Evolutionary conservation across 2,329 filamentous ascomycete species (phyloP).

Genomic region (Ophiocordyceps sinensis): DNA sequence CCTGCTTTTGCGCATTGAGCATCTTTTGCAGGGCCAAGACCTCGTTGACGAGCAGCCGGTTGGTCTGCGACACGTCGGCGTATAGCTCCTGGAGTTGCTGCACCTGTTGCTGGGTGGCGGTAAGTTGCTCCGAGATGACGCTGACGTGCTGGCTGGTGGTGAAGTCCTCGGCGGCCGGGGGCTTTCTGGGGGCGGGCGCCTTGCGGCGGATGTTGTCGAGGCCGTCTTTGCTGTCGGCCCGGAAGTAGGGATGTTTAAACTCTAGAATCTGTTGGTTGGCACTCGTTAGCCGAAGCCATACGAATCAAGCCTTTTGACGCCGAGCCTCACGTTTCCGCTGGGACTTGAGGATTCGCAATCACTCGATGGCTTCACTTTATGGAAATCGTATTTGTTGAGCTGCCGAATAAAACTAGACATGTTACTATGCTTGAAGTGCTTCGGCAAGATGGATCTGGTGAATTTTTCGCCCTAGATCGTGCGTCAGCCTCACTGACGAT

Average conservation of each 20-base stretch:
- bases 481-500: conserved; percentile 5
- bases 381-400: conserved; percentile 95
- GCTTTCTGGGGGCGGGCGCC: conserved; percentile 78
- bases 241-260: conserved; percentile 95
- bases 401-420: conserved; percentile 95
- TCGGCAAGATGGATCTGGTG: conserved; percentile 89
- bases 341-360: conserved; percentile 19
- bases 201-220: conserved; percentile 94
- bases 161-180: conserved; percentile 51
- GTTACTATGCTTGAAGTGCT: conserved; percentile 98
- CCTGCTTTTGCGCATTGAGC: conserved; percentile 42
- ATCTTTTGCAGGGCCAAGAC: conserved; percentile 46
- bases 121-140: conserved; percentile 72
- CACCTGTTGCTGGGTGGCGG: conserved; percentile 84
- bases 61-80: conserved; percentile 55
- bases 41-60: conserved; percentile 47
- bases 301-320: neutral
- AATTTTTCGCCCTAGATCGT: conserved; percentile 79
- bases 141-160: conserved; percentile 79
- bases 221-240: conserved; percentile 88
- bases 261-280: conserved; percentile 40
- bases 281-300: conserved; percentile 1
- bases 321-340: conserved; percentile 20
- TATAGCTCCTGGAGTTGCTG: conserved; percentile 77
- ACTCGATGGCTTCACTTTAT: conserved; percentile 63